Evolutionary conservation across 108 stramenopile genomes (phyloP).

Genomic region (Pelagomonas calceolata): DNA sequence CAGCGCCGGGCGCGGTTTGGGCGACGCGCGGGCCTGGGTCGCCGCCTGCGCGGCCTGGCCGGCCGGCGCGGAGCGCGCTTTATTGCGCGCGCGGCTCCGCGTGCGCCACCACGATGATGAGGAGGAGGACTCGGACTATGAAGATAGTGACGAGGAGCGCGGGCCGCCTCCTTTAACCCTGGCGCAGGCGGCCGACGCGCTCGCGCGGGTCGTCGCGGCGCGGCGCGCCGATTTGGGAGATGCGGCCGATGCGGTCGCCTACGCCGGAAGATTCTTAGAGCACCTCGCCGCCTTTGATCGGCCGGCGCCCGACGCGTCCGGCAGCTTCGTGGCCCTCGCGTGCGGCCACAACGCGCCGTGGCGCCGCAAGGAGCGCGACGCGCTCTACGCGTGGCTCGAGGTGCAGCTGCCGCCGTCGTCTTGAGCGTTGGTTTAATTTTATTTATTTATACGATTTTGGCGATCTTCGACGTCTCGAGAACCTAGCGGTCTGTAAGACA

Average conservation of each 20-base stretch:
- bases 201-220: background rate
- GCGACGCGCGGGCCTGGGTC: background rate
- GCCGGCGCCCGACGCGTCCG: background rate
- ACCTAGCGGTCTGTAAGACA: too few relatives aligned
- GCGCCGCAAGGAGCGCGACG: background rate
- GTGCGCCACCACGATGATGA: background rate
- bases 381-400: background rate
- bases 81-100: background rate
- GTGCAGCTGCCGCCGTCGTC: too few relatives aligned
- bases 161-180: background rate
- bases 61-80: background rate
- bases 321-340: background rate
- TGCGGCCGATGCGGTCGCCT: background rate
- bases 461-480: too few relatives aligned
- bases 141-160: background rate
- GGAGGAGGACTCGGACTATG: background rate
- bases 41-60: background rate
- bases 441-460: too few relatives aligned
- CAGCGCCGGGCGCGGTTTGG: background rate
- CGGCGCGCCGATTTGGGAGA: background rate
- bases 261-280: background rate
- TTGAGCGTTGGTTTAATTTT: too few relatives aligned
- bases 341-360: constrained; percentile 1
- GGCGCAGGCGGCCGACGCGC: background rate
- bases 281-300: background rate